These are phyloP conservation scores for Chalaropsis ovoidea DNA, from an alignment of 2,329 filamentous ascomycete species.

Conservation along the genomic window DNA sequence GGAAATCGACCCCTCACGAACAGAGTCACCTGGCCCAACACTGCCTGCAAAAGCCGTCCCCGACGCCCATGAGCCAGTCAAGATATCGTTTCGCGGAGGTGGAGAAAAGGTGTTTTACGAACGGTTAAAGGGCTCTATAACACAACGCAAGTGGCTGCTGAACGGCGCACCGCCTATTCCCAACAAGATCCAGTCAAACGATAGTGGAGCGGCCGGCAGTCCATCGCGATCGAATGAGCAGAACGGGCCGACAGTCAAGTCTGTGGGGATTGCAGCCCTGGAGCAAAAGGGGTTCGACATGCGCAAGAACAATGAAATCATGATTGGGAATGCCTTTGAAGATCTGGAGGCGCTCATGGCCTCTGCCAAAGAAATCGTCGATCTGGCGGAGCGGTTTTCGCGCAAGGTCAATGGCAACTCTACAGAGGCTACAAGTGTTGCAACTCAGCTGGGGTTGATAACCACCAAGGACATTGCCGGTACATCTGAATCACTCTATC, in stretches of 20 bases:
- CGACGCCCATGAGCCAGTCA: conserved; percentile 65
- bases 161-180: conserved; percentile 83
- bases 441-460: conserved; percentile 71
- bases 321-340: conserved; percentile 90
- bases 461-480: conserved; percentile 91
- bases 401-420: conserved; percentile 52
- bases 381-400: conserved; percentile 79
- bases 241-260: conserved; percentile 38
- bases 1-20: conserved; percentile 37
- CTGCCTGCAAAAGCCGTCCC: conserved; percentile 35
- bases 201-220: conserved; percentile 32
- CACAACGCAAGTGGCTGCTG: conserved; percentile 91
- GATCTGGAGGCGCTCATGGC: conserved; percentile 95
- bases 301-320: conserved; percentile 82
- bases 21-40: conserved; percentile 69
- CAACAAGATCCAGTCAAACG: conserved; percentile 34
- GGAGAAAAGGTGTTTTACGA: conserved; percentile 88
- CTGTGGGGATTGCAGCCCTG: conserved; percentile 82
- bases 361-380: conserved; percentile 90
- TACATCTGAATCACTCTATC: conserved; percentile 70
- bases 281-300: conserved; percentile 76
- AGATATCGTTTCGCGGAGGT: conserved; percentile 80
- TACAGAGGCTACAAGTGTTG: conserved; percentile 56
- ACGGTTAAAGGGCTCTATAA: conserved; percentile 72
- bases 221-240: conserved; percentile 28